These are phyloP conservation scores for Serendipita sp. DNA, from an alignment of 768 basidiomycete species.

Conservation along the genomic window DNA sequence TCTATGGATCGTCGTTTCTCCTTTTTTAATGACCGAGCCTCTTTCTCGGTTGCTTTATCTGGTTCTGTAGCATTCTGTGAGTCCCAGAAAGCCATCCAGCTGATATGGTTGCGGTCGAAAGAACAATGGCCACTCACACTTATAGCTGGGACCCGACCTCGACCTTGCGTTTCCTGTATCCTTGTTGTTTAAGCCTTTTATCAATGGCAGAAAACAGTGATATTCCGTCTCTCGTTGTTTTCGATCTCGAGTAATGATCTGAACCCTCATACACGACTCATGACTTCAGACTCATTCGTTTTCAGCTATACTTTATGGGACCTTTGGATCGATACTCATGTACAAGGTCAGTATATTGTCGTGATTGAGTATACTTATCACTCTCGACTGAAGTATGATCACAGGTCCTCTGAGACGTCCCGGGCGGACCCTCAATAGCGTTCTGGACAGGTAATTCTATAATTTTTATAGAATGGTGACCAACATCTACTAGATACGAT, in stretches of 20 bases:
- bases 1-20: constrained; percentile 7
- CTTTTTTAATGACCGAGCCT: not conserved
- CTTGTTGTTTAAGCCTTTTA: not conserved
- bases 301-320: constrained; percentile 73
- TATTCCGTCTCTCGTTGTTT: constrained; percentile 53
- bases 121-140: not conserved
- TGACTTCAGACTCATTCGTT: not conserved
- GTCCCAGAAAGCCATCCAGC: not conserved
- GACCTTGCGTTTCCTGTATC: not conserved
- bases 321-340: constrained; percentile 74
- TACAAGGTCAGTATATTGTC: constrained; percentile 25
- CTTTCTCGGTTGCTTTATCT: not conserved
- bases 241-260: constrained; percentile 65
- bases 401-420: constrained; percentile 13
- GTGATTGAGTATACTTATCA: not conserved
- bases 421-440: constrained; percentile 20
- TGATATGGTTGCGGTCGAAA: too few relatives aligned
- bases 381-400: not conserved
- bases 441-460: constrained; percentile 19
- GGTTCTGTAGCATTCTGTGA: not conserved
- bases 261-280: not conserved
- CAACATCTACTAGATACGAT: constrained; percentile 28
- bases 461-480: not conserved
- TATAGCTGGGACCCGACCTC: not conserved
- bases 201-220: constrained; percentile 8